Percentiles rank a stretch among this genome's conserved stretches.
These are phyloP conservation scores for Starmerella roubikii DNA, from an alignment of 805 yeast species.

Conservation along the genomic window DNA sequence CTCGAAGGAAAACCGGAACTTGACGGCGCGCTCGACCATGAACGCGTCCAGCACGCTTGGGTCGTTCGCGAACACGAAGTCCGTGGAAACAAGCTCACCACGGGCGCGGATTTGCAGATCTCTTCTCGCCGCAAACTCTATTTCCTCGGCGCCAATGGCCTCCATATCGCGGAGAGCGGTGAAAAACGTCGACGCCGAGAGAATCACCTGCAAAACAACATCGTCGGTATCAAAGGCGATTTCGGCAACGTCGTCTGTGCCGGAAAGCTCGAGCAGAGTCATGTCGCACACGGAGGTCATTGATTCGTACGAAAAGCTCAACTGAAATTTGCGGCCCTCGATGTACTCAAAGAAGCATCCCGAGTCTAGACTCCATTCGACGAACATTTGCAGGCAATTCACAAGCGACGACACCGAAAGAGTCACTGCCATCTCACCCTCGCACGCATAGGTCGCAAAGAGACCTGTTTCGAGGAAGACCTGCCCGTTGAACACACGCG, in stretches of 20 bases:
- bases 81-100: constrained; percentile 62
- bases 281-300: constrained; percentile 47
- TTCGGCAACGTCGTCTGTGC: constrained; percentile 20
- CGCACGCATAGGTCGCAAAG: constrained; percentile 15
- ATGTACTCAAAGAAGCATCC: constrained; percentile 38
- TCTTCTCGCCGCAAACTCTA: constrained; percentile 11
- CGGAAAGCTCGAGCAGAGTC: constrained; percentile 29
- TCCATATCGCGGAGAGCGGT: constrained; percentile 44
- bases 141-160: constrained; percentile 30
- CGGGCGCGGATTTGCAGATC: constrained; percentile 46
- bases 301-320: constrained; percentile 15
- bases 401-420: constrained; percentile 15
- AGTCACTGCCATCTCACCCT: constrained; percentile 1
- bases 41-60: constrained; percentile 49
- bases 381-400: constrained; percentile 18
- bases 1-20: constrained; percentile 33
- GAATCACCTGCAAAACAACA: constrained; percentile 38
- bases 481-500: constrained; percentile 12
- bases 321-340: constrained; percentile 32
- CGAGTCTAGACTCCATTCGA: constrained; percentile 28
- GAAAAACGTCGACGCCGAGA: constrained; percentile 40
- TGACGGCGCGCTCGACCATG: constrained; percentile 24
- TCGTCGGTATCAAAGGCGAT: constrained; percentile 34
- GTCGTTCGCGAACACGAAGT: constrained; percentile 51
- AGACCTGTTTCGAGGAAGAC: constrained; percentile 14